phyloP scores from a whole-genome alignment of 768 basidiomycete genomes.

The Suillus luteus region DNA sequence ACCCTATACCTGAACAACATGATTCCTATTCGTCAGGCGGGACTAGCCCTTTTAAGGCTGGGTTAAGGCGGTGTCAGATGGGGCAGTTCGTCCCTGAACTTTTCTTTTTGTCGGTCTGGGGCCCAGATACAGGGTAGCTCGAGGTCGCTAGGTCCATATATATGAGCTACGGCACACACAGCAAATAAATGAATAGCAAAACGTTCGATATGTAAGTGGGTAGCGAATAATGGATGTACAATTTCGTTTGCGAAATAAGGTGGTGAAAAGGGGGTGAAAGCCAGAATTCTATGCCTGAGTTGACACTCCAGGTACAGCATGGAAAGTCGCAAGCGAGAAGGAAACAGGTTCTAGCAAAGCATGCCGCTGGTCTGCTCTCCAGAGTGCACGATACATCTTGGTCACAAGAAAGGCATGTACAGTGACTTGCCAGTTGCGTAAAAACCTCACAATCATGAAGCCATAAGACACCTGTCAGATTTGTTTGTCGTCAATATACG shows the following conservation, averaged over 20 bases:
- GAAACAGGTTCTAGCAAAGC: conserved; percentile 3
- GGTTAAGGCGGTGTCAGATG: background rate
- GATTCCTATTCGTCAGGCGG: background rate
- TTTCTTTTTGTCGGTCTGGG: background rate
- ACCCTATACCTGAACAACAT: background rate
- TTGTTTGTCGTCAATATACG: background rate
- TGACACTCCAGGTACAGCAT: background rate
- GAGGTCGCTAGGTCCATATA: background rate
- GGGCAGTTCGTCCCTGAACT: background rate
- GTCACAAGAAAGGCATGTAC: conserved; percentile 9
- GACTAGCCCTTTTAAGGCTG: background rate
- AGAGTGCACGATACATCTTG: conserved; percentile 7
- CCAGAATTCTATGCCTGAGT: background rate
- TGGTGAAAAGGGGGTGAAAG: background rate
- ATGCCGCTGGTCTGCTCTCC: background rate
- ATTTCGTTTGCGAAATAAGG: background rate
- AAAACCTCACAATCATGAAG: conserved; percentile 8
- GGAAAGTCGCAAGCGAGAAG: background rate
- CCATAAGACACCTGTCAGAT: conserved; percentile 1
- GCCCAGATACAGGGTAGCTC: background rate
- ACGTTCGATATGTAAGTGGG: background rate
- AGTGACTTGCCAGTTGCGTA: conserved; percentile 6
- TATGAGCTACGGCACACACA: background rate
- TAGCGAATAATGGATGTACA: background rate
- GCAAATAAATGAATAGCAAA: background rate